Evolutionary conservation across 768 basidiomycete genomes (phyloP).

Genomic region (Phylloporus arenicola): DNA sequence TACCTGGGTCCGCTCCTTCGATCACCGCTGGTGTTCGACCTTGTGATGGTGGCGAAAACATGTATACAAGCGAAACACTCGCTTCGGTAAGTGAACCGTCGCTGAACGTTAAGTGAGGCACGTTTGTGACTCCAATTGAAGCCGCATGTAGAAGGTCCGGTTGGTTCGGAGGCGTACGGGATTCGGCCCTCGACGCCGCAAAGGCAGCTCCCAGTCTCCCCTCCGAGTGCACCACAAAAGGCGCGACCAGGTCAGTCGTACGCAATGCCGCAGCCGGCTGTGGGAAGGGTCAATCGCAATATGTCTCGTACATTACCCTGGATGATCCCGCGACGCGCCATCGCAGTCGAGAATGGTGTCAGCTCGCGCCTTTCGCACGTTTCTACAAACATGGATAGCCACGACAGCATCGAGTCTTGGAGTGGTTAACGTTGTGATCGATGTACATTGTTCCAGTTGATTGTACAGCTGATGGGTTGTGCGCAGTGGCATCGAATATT

Average conservation of each 20-base stretch:
- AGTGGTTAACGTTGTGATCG: constrained; percentile 1
- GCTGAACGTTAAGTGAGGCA: constrained; percentile 1
- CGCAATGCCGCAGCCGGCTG: constrained; percentile 4
- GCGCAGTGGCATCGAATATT: background rate
- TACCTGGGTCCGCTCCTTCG: constrained; percentile 8
- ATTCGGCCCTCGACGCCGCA: constrained; percentile 17
- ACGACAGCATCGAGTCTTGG: constrained; percentile 39
- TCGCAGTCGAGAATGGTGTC: constrained; percentile 1
- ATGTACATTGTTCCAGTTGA: constrained; percentile 4
- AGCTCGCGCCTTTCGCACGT: constrained; percentile 5
- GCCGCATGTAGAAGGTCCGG: background rate
- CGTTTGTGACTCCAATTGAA: constrained; percentile 6
- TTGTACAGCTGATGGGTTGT: constrained; percentile 12
- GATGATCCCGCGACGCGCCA: constrained; percentile 19
- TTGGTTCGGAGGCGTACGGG: background rate
- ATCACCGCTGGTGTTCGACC: constrained; percentile 3
- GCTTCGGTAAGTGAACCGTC: constrained; percentile 15
- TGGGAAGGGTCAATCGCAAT: too few relatives aligned
- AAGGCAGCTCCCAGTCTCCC: constrained; percentile 14
- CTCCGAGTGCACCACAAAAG: constrained; percentile 26
- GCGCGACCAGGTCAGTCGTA: constrained; percentile 14
- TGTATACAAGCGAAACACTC: constrained; percentile 2
- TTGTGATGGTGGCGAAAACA: constrained; percentile 17
- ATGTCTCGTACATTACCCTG: constrained; percentile 24
- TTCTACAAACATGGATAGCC: constrained; percentile 11